Evolutionary conservation across 805 yeast species (phyloP).

Genomic region (Metschnikowia cerradonensis): DNA sequence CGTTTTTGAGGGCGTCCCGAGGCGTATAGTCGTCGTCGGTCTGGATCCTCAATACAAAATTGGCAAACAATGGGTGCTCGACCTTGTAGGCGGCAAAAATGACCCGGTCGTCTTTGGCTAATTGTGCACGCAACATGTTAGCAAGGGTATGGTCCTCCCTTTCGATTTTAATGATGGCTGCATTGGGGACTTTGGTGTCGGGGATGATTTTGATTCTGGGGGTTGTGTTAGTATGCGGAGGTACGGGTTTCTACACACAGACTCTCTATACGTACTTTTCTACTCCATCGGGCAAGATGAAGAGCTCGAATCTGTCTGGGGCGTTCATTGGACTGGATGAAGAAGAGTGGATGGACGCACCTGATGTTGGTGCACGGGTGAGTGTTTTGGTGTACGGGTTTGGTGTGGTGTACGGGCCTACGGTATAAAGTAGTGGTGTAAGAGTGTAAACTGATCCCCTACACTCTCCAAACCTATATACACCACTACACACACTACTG

Average conservation of each 20-base stretch:
- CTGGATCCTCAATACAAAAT: slow-evolving; percentile 89
- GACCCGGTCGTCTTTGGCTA: slow-evolving; percentile 83
- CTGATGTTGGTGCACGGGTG: neutral
- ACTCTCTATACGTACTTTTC: slow-evolving; percentile 58
- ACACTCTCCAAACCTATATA: too few relatives aligned
- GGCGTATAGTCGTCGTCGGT: slow-evolving; percentile 95
- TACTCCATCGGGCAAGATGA: slow-evolving; percentile 95
- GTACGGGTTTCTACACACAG: too few relatives aligned
- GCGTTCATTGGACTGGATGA: slow-evolving; percentile 71
- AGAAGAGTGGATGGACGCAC: neutral
- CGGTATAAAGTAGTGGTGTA: neutral
- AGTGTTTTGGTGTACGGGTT: neutral
- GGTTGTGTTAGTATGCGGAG: neutral
- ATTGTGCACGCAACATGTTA: slow-evolving; percentile 80
- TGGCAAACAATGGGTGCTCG: slow-evolving; percentile 96
- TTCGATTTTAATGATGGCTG: slow-evolving; percentile 87
- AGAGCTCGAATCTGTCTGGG: slow-evolving; percentile 97
- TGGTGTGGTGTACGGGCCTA: neutral
- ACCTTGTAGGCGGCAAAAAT: slow-evolving; percentile 95
- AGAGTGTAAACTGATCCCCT: neutral
- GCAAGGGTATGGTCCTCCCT: slow-evolving; percentile 98
- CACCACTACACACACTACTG: too few relatives aligned
- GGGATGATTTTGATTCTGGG: slow-evolving; percentile 76
- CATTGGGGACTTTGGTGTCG: slow-evolving; percentile 92
- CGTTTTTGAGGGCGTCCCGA: slow-evolving; percentile 81